Evolutionary conservation across 2,329 filamentous ascomycete species (phyloP).

Genomic region (Verticillium nubilum): DNA sequence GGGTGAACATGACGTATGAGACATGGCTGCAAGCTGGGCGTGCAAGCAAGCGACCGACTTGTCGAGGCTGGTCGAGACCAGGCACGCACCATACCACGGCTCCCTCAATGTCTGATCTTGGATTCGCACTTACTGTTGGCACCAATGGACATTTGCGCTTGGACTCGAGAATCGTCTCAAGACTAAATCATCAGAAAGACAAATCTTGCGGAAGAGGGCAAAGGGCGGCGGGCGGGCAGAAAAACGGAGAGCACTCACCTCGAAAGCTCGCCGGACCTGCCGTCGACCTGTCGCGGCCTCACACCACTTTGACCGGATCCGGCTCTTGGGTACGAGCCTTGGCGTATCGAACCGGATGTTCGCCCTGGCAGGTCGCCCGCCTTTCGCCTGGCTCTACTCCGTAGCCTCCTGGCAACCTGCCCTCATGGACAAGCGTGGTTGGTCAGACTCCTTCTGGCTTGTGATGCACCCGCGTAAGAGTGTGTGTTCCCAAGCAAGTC

Average conservation of each 20-base stretch:
- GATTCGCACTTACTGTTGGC: not conserved
- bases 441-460: not conserved
- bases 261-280: not conserved
- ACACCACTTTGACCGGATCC: not conserved
- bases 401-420: not conserved
- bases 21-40: not conserved
- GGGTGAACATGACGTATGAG: not conserved
- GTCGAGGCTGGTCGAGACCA: not conserved
- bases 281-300: not conserved
- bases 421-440: not conserved
- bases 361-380: not conserved
- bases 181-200: not conserved
- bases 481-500: not conserved
- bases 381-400: not conserved
- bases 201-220: not conserved
- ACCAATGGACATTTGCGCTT: not conserved
- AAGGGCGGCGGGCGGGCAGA: not conserved
- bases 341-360: not conserved
- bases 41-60: not conserved
- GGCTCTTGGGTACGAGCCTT: not conserved
- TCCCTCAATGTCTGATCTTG: not conserved
- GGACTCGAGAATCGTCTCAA: not conserved
- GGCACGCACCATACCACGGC: not conserved
- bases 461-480: not conserved
- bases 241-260: not conserved